Evolutionary conservation across 2,329 filamentous ascomycete genomes (phyloP).

Genomic region (Cadophora sp.): DNA sequence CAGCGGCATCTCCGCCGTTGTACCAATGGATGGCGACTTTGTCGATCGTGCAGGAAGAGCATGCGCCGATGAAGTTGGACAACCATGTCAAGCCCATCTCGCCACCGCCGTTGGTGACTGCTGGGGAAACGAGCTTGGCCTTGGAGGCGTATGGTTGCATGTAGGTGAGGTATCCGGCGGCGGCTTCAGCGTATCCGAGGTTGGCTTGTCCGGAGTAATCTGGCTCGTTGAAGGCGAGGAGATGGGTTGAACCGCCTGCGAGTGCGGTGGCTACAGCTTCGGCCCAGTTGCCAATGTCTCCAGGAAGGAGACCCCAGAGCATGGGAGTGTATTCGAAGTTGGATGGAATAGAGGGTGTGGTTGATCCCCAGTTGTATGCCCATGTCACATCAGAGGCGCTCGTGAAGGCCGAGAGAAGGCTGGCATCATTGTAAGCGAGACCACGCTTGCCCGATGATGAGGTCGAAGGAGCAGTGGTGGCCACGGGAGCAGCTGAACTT

Average conservation of each 20-base stretch:
- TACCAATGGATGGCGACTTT: conserved; percentile 57
- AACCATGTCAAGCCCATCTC: conserved; percentile 53
- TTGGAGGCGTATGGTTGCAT: conserved; percentile 54
- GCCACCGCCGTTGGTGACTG: conserved; percentile 54
- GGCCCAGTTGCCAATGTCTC: conserved; percentile 58
- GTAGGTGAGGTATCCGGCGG: conserved; percentile 49
- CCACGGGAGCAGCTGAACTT: conserved; percentile 7
- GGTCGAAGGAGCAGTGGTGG: conserved; percentile 15
- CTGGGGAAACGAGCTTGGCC: conserved; percentile 54
- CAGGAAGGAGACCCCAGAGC: conserved; percentile 61
- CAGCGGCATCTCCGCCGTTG: conserved; percentile 45
- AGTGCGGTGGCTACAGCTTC: conserved; percentile 59
- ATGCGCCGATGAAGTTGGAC: conserved; percentile 51
- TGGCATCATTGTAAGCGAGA: conserved; percentile 69
- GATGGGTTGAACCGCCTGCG: conserved; percentile 57
- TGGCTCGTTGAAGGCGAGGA: conserved; percentile 77
- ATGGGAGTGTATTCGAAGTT: conserved; percentile 69
- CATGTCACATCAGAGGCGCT: conserved; percentile 56
- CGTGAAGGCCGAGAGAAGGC: conserved; percentile 59
- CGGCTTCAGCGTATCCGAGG: conserved; percentile 47
- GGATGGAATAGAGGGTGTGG: conserved; percentile 47
- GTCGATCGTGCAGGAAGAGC: conserved; percentile 52
- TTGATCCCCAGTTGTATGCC: conserved; percentile 73
- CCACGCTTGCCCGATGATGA: conserved; percentile 59
- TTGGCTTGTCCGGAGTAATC: conserved; percentile 67